Evolutionary conservation across 768 basidiomycete genomes (phyloP).

Genomic region (Podaxis pistillaris): DNA sequence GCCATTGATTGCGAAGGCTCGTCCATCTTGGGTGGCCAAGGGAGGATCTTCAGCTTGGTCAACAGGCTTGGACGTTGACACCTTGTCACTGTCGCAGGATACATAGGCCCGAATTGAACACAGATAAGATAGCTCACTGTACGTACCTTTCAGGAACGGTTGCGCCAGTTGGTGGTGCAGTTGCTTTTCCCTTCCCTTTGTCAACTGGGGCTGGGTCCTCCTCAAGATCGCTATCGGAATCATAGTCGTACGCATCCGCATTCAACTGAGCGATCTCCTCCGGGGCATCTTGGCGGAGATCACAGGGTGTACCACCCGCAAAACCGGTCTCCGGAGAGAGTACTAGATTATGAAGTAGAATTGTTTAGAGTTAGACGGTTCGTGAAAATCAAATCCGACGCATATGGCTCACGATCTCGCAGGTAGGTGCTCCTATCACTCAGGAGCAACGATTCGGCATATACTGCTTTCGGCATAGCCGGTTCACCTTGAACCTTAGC

Average conservation of each 20-base stretch:
- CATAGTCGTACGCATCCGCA: slow-evolving; percentile 8
- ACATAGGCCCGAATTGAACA: no score
- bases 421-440: not conserved
- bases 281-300: not conserved
- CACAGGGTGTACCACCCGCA: not conserved
- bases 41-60: not conserved
- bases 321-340: slow-evolving; percentile 1
- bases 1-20: slow-evolving; percentile 7
- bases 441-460: slow-evolving; percentile 10
- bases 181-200: not conserved
- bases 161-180: not conserved
- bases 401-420: slow-evolving; percentile 1
- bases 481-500: not conserved
- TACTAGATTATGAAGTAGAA: not conserved
- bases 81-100: not conserved
- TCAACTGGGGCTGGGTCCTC: not conserved
- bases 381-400: no score
- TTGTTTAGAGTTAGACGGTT: no score
- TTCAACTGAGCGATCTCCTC: slow-evolving; percentile 10
- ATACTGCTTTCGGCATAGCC: not conserved
- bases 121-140: not conserved
- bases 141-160: not conserved
- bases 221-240: slow-evolving; percentile 16
- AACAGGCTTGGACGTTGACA: not conserved
- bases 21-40: not conserved